These are phyloP conservation scores for Cutaneotrichosporon mucoides DNA, from an alignment of 1,284 basidiomycete genomes.

Conservation along the genomic window DNA sequence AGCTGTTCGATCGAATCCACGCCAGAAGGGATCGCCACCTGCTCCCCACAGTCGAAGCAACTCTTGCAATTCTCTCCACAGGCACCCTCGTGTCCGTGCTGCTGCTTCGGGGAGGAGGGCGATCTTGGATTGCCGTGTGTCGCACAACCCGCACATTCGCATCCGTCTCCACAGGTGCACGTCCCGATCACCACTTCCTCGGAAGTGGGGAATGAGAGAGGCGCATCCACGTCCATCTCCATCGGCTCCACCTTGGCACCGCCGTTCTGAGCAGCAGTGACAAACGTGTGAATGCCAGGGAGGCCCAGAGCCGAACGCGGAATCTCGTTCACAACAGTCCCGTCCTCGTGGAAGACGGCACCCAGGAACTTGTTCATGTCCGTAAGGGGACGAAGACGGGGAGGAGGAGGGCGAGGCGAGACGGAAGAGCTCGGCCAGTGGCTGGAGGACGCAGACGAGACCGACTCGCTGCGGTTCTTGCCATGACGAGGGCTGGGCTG, in stretches of 20 bases:
- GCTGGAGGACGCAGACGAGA: slow-evolving; percentile 9
- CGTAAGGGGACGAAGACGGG: slow-evolving; percentile 32
- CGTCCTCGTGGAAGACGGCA: slow-evolving; percentile 42
- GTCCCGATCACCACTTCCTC: slow-evolving; percentile 45
- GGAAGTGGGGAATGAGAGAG: slow-evolving; percentile 39
- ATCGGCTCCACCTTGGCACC: slow-evolving; percentile 35
- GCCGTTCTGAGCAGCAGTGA: slow-evolving; percentile 32
- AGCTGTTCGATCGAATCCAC: slow-evolving; percentile 46
- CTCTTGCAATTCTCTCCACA: slow-evolving; percentile 41
- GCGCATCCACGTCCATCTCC: slow-evolving; percentile 32
- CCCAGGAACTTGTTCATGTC: slow-evolving; percentile 41
- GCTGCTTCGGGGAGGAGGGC: slow-evolving; percentile 5
- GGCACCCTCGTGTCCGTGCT: slow-evolving; percentile 21
- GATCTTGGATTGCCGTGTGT: slow-evolving; percentile 35
- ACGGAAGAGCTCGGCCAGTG: not conserved
- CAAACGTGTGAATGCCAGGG: slow-evolving; percentile 41
- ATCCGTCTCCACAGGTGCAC: slow-evolving; percentile 49
- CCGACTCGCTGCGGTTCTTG: slow-evolving; percentile 16
- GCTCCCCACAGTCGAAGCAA: slow-evolving; percentile 42
- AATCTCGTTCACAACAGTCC: slow-evolving; percentile 31
- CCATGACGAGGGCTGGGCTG: slow-evolving; percentile 25
- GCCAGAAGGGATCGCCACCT: slow-evolving; percentile 43
- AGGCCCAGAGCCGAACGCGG: slow-evolving; percentile 40
- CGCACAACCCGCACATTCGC: slow-evolving; percentile 47
- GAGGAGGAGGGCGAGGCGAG: slow-evolving; percentile 13